Percentiles rank a stretch among this genome's conserved stretches.
Evolutionary conservation across 2,329 filamentous ascomycete species (phyloP).

Genomic region (Aspergillus latus): DNA sequence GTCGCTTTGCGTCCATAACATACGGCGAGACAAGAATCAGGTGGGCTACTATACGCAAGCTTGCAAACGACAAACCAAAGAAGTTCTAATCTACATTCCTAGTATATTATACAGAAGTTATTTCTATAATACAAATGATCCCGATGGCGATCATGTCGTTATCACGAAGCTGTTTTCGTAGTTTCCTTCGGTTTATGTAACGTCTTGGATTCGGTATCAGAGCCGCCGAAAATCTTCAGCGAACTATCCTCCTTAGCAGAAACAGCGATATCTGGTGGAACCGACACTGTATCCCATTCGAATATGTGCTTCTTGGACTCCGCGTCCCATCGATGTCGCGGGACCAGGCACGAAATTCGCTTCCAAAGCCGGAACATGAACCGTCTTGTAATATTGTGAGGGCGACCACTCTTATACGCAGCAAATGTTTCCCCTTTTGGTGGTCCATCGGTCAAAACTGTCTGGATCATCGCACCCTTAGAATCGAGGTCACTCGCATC

Average conservation of each 20-base stretch:
- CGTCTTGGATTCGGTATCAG: neutral
- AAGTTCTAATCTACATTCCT: neutral
- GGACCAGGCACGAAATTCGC: slow-evolving; percentile 36
- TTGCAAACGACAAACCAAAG: neutral
- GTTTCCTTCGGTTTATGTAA: neutral
- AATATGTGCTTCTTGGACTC: slow-evolving; percentile 26
- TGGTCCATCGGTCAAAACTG: slow-evolving; percentile 38
- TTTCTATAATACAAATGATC: neutral
- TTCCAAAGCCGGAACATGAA: slow-evolving; percentile 42
- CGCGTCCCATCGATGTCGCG: slow-evolving; percentile 28
- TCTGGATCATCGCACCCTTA: slow-evolving; percentile 20
- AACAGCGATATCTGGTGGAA: slow-evolving; percentile 11
- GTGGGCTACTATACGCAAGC: neutral
- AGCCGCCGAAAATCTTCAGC: neutral
- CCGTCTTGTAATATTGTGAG: slow-evolving; percentile 41
- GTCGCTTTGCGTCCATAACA: no score
- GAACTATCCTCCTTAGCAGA: neutral
- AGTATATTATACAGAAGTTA: neutral
- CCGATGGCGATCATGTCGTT: neutral
- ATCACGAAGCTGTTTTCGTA: neutral
- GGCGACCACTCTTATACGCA: slow-evolving; percentile 36
- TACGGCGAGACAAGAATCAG: no score
- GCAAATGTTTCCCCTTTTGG: slow-evolving; percentile 37
- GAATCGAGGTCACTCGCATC: slow-evolving; percentile 1
- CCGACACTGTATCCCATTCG: slow-evolving; percentile 30